Conservation (phyloP, 371 early-diverging fungal species). For the Saksenaea oblongispora region DNA sequence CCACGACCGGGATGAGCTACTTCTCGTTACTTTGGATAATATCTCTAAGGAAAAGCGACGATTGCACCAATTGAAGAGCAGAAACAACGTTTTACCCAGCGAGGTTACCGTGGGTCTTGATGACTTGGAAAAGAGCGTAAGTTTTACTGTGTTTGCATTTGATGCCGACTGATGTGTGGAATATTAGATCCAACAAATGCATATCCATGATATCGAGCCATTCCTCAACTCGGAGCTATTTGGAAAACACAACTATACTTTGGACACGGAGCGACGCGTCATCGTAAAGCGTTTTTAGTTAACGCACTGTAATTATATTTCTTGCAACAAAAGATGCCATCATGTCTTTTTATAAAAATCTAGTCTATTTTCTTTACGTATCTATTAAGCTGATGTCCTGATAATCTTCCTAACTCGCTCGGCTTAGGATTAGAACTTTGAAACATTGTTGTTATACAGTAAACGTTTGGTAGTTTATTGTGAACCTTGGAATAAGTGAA, state of each 20-base stretch:
- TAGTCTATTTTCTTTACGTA: no score
- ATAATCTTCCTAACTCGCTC: no score
- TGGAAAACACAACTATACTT: slow-evolving; percentile 36
- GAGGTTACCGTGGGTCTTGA: slow-evolving; percentile 60
- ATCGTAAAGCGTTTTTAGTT: slow-evolving; percentile 34
- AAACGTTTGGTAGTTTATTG: no score
- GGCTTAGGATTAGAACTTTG: no score
- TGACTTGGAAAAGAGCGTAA: slow-evolving; percentile 59
- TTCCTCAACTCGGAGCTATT: slow-evolving; percentile 59
- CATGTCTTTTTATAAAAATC: no score
- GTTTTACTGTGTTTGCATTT: neutral
- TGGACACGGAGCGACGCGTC: slow-evolving; percentile 36
- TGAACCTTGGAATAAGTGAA: no score
- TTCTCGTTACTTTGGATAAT: slow-evolving; percentile 72
- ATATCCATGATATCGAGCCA: slow-evolving; percentile 65
- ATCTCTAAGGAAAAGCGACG: slow-evolving; percentile 78
- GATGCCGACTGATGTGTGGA: neutral
- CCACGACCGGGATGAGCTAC: slow-evolving; percentile 81
- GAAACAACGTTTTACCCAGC: slow-evolving; percentile 56
- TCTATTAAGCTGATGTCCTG: no score
- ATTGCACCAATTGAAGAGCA: slow-evolving; percentile 57
- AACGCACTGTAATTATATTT: neutral
- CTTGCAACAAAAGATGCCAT: no score
- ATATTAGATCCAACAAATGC: slow-evolving; percentile 51
- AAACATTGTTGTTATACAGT: no score